Conservation (phyloP, 371 early-diverging fungal genomes). For the Mortierella sp. region DNA sequence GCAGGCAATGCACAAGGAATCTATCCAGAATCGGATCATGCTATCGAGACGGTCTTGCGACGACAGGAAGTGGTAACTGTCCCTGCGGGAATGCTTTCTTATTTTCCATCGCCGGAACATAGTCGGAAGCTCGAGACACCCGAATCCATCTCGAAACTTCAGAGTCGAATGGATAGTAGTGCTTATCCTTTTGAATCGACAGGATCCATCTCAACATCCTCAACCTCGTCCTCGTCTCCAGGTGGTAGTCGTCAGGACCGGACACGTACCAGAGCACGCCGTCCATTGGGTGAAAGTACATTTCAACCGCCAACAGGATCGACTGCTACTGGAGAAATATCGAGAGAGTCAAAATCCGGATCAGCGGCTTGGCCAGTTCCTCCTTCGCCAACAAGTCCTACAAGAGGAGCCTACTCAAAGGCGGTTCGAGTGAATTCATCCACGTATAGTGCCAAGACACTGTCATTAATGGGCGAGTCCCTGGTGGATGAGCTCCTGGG, state of each 20-base stretch:
- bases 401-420: constrained; percentile 14
- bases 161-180: constrained; percentile 16
- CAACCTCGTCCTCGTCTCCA: constrained; percentile 15
- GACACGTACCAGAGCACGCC: neutral
- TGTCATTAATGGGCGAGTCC: constrained; percentile 47
- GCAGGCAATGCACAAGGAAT: neutral
- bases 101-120: constrained; percentile 47
- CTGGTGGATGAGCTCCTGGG: constrained; percentile 49
- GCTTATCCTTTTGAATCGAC: neutral
- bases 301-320: neutral
- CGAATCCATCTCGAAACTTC: constrained; percentile 40
- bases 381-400: neutral
- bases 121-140: constrained; percentile 48
- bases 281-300: too few species aligned
- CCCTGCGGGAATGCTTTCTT: constrained; percentile 41
- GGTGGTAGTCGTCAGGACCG: constrained; percentile 14
- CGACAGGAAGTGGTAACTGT: constrained; percentile 46
- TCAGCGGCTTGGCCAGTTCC: neutral
- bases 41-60: constrained; percentile 1
- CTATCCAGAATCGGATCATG: too few species aligned
- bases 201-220: constrained; percentile 4
- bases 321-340: neutral
- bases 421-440: constrained; percentile 18
- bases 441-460: constrained; percentile 22
- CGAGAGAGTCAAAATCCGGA: neutral